Conservation (phyloP, 2,329 filamentous ascomycete genomes). For the Pseudogymnoascus sp. region DNA sequence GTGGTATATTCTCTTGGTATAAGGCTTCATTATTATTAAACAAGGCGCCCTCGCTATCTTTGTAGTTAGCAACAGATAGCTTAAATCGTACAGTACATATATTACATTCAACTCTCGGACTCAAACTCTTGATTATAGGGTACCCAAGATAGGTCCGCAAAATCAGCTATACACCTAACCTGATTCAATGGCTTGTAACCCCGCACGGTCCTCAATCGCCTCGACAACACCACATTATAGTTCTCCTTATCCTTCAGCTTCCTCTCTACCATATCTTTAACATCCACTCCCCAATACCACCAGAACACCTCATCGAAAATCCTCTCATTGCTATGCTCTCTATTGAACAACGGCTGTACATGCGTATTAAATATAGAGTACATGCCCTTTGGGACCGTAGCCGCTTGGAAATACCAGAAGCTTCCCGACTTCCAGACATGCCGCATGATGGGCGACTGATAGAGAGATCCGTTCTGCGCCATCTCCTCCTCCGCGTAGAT, state of each 20-base stretch:
- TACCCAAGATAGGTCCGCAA: conserved; percentile 11
- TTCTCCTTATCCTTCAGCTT: conserved; percentile 12
- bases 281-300: conserved; percentile 11
- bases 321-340: conserved; percentile 13
- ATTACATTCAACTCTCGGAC: not conserved
- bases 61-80: no score
- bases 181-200: conserved; percentile 11
- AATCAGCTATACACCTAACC: conserved; percentile 14
- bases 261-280: conserved; percentile 7
- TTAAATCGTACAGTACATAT: no score
- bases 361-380: conserved; percentile 16
- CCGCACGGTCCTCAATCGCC: not conserved
- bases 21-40: no score
- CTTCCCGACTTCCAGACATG: conserved; percentile 13
- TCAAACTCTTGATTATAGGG: conserved; percentile 10
- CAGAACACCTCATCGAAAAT: conserved; percentile 11
- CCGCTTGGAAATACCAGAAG: conserved; percentile 20
- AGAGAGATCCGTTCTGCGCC: conserved; percentile 9
- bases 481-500: conserved; percentile 13
- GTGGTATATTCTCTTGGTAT: no score
- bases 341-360: conserved; percentile 18
- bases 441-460: conserved; percentile 13
- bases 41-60: no score
- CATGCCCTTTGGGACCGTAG: conserved; percentile 18
- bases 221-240: not conserved